phyloP scores from a whole-genome alignment of 768 basidiomycete species.

The Lyophyllum atratum region DNA sequence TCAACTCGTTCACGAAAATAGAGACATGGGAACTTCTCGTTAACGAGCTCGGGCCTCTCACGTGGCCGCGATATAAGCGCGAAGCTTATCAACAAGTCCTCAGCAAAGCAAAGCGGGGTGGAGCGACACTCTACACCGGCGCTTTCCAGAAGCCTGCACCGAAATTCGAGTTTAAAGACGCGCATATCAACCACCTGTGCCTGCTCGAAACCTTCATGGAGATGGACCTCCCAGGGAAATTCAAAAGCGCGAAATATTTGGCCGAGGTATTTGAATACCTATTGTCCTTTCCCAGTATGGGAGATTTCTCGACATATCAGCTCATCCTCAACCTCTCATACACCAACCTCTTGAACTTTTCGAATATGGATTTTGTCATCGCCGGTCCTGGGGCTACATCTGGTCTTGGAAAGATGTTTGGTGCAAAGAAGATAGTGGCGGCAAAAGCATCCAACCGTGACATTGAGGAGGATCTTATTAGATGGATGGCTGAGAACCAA shows the following conservation, averaged over 20 bases:
- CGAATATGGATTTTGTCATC: conserved; percentile 69
- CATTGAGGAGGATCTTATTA: conserved; percentile 60
- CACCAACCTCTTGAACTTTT: conserved; percentile 57
- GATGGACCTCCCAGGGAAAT: conserved; percentile 47
- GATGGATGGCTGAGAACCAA: conserved; percentile 65
- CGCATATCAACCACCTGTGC: conserved; percentile 63
- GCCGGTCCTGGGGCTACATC: conserved; percentile 67
- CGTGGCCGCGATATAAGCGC: conserved; percentile 60
- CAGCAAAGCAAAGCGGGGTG: conserved; percentile 33
- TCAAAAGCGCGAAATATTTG: conserved; percentile 53
- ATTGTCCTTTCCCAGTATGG: conserved; percentile 66
- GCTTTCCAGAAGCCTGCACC: conserved; percentile 77
- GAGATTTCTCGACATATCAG: conserved; percentile 74
- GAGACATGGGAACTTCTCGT: conserved; percentile 70
- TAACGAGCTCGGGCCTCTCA: conserved; percentile 53
- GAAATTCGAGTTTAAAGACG: conserved; percentile 44
- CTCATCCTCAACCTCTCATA: conserved; percentile 63
- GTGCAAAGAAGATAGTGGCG: conserved; percentile 32
- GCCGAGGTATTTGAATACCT: conserved; percentile 66
- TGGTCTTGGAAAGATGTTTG: conserved; percentile 73
- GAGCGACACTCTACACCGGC: conserved; percentile 59
- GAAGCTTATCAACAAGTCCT: conserved; percentile 56
- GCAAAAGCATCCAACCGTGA: conserved; percentile 30
- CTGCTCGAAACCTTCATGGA: conserved; percentile 64
- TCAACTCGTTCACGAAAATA: conserved; percentile 70